These are phyloP conservation scores for Microsporum audouinii DNA, from an alignment of 2,329 filamentous ascomycete species.

Conservation along the genomic window DNA sequence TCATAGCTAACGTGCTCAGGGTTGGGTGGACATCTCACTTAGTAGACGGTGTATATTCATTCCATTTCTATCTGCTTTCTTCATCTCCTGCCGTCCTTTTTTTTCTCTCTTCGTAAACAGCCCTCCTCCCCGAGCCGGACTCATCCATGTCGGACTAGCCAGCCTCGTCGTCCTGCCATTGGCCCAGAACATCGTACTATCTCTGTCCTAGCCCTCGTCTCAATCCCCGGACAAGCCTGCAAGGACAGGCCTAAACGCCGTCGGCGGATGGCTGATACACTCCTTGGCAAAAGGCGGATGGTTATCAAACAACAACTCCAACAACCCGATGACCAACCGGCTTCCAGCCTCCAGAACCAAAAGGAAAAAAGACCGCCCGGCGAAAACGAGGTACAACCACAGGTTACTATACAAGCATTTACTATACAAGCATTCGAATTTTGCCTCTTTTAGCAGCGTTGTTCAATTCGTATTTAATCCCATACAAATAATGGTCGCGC, in stretches of 20 bases:
- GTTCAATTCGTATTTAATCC: neutral
- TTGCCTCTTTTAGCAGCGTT: constrained; percentile 2
- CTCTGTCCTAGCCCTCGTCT: neutral
- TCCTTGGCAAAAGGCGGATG: too few species aligned
- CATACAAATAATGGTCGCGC: neutral
- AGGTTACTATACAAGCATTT: too few species aligned
- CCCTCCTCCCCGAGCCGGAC: neutral
- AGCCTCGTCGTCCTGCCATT: neutral
- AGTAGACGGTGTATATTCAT: neutral
- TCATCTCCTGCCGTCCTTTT: neutral
- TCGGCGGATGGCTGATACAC: neutral
- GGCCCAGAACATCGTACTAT: neutral
- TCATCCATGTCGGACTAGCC: neutral
- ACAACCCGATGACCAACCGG: too few species aligned
- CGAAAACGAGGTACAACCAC: too few species aligned
- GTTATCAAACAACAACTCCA: too few species aligned
- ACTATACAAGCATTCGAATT: too few species aligned
- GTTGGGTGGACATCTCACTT: constrained; percentile 1
- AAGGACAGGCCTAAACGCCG: constrained; percentile 9
- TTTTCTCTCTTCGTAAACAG: neutral
- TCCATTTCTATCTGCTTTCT: neutral
- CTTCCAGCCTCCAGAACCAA: too few species aligned
- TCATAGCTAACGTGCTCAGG: constrained; percentile 3
- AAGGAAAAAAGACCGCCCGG: too few species aligned
- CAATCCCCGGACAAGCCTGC: constrained; percentile 6